Conservation (phyloP, 2,329 filamentous ascomycete species). For the Fusarium oxysporum region DNA sequence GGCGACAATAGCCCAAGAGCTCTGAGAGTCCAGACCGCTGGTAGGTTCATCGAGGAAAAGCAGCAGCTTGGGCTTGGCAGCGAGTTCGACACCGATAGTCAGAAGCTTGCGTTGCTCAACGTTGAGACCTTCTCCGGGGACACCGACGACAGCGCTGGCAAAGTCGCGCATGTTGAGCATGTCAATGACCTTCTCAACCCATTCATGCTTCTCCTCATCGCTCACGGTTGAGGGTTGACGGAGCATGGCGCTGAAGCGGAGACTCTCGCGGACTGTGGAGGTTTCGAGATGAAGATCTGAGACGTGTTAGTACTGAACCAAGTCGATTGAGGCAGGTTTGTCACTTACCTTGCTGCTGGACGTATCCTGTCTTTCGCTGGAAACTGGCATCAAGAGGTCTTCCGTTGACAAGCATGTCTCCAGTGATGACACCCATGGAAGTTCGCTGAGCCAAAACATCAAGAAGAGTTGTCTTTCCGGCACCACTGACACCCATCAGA, state of each 20-base stretch:
- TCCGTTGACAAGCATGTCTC: conserved; percentile 75
- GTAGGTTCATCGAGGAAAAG: conserved; percentile 74
- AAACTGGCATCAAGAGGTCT: conserved; percentile 67
- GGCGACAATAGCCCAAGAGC: conserved; percentile 71
- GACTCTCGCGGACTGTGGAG: conserved; percentile 65
- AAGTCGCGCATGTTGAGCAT: conserved; percentile 76
- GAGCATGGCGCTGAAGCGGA: conserved; percentile 67
- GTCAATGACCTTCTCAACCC: conserved; percentile 73
- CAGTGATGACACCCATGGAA: conserved; percentile 71
- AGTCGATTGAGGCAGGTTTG: rapidly evolving
- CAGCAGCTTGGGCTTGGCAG: conserved; percentile 67
- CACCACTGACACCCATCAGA: conserved; percentile 72
- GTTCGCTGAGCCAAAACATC: conserved; percentile 61
- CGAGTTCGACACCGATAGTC: conserved; percentile 71
- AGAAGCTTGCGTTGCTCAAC: conserved; percentile 72
- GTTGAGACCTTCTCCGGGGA: conserved; percentile 70
- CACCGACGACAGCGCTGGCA: conserved; percentile 73
- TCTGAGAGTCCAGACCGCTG: conserved; percentile 71
- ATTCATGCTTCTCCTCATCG: conserved; percentile 68
- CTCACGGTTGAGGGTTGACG: conserved; percentile 66
- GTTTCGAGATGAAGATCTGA: conserved; percentile 67
- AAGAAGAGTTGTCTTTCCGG: conserved; percentile 58
- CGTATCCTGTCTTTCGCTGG: conserved; percentile 74
- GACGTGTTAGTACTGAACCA: not conserved
- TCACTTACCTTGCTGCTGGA: conserved; percentile 69